phyloP scores from a whole-genome alignment of 2,329 filamentous ascomycete species.

The Pestalotiopsis fici region DNA sequence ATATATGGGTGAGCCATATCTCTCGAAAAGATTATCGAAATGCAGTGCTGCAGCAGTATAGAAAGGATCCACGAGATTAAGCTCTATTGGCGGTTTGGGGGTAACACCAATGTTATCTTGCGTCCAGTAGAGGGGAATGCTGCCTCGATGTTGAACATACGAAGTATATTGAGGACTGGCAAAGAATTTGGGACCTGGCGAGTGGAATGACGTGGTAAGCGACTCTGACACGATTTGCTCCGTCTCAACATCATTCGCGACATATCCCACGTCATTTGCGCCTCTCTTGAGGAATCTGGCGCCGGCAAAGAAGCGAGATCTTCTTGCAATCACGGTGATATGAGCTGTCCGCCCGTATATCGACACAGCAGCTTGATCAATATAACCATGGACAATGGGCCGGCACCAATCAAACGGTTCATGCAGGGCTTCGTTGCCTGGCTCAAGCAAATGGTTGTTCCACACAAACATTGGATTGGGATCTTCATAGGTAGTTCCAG shows the following conservation, averaged over 20 bases:
- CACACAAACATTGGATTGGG: constrained; percentile 97
- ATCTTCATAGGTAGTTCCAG: constrained; percentile 60
- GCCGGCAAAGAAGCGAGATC: constrained; percentile 91
- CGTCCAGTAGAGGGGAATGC: constrained; percentile 96
- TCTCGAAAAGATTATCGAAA: constrained; percentile 90
- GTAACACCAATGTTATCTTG: constrained; percentile 94
- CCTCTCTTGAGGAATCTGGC: constrained; percentile 93
- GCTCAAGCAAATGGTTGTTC: constrained; percentile 87
- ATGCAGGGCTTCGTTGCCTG: constrained; percentile 68
- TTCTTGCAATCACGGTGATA: constrained; percentile 88
- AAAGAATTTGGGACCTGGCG: constrained; percentile 81
- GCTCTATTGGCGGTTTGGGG: constrained; percentile 92
- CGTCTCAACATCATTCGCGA: constrained; percentile 98
- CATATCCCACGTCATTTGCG: constrained; percentile 90
- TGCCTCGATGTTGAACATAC: constrained; percentile 94
- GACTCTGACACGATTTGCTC: constrained; percentile 98
- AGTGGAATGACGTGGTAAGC: constrained; percentile 92
- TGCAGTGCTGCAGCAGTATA: constrained; percentile 91
- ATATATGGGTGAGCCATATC: constrained; percentile 91
- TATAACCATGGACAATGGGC: constrained; percentile 93
- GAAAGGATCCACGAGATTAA: constrained; percentile 95
- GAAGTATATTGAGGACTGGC: constrained; percentile 92
- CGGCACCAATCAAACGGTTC: constrained; percentile 95
- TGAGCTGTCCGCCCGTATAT: constrained; percentile 89
- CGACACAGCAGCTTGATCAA: constrained; percentile 83